Base-by-base conservation (phyloP, 306 rosid genomes). In the Corylus avellana region DNA sequence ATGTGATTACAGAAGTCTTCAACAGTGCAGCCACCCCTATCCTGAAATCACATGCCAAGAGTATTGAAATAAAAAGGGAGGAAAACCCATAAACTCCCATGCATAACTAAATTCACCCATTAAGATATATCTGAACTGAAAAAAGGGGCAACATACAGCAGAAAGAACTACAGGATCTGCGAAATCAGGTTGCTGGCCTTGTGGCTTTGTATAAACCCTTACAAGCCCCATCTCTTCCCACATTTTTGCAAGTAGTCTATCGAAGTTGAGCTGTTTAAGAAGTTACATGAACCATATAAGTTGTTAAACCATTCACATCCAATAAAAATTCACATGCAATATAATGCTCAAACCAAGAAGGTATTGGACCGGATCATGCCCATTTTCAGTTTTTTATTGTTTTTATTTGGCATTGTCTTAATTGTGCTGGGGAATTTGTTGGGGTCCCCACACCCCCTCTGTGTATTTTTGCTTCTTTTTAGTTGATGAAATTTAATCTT, bases 181-280 rank as follows among this genome's bases (percentile, higher is more conserved):
- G 75, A 93, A 93, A 87, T 96, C 99, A 75, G 99, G 99, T 73
- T 96, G 99, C 91, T 96, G 99, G 83, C 99, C 99, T 88, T 96
- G 99, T 17, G 99, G 99, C 85, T 96, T 96, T 58, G 99, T 90
- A 83, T 96, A 96, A 83, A 96, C 90, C 87, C 99, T 85, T 85
- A 96, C 98, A 80, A 96, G 91, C 78, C 99, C 99, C 99, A 96
- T 93, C 83, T 89, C 99, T 25, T 96, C 99, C 99, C 99, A 96
- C 99, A 96, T 96, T 87, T 90, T 91, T 5, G 90, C 79, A 44
- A 96, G 99, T 42, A 96, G 87, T 89, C 98, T 91, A 89, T 96
- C 99, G 4, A 96, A 90, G 87, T 96, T 96, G 79, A 96, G 88
- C 99, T 96, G 96, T 84, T 78, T 54, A 79, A 68, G 77, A 72